Conservation (phyloP, 2,329 filamentous ascomycete genomes). For the Fusarium sp. region DNA sequence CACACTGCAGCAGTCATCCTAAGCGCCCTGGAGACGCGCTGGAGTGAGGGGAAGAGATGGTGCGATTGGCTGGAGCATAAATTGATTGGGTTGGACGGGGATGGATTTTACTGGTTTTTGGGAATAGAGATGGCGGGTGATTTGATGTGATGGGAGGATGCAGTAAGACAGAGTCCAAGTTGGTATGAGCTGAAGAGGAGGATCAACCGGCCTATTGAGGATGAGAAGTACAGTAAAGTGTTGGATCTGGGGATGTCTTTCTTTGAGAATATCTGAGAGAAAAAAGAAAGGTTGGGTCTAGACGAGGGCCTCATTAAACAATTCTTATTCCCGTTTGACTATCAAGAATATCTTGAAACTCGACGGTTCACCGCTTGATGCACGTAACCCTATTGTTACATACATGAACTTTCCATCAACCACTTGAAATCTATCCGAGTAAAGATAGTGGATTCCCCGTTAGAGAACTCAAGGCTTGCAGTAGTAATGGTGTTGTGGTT, state of each 20-base stretch:
- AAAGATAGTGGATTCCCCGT: neutral
- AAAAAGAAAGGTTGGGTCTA: neutral
- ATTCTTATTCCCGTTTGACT: constrained; percentile 13
- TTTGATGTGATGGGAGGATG: constrained; percentile 27
- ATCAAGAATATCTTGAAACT: constrained; percentile 1
- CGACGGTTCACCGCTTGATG: constrained; percentile 31
- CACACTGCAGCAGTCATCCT: constrained; percentile 47
- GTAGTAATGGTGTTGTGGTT: neutral
- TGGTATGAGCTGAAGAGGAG: constrained; percentile 8
- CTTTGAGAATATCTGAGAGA: neutral
- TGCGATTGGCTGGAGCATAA: constrained; percentile 11
- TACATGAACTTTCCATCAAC: constrained; percentile 25
- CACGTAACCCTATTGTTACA: constrained; percentile 22
- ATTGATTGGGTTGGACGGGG: constrained; percentile 25
- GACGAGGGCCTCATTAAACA: neutral
- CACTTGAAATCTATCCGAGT: neutral
- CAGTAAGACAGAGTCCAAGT: constrained; percentile 12
- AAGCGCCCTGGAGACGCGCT: constrained; percentile 42
- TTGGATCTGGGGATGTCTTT: neutral
- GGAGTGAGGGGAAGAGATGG: constrained; percentile 21
- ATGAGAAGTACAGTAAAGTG: neutral
- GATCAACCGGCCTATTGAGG: constrained; percentile 3
- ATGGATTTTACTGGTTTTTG: constrained; percentile 21
- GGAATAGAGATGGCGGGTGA: constrained; percentile 20
- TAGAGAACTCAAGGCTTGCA: neutral